Percentiles rank a stretch among this genome's conserved stretches.
Conservation (phyloP, 441 rosid species). For the Melastoma candidum region DNA sequence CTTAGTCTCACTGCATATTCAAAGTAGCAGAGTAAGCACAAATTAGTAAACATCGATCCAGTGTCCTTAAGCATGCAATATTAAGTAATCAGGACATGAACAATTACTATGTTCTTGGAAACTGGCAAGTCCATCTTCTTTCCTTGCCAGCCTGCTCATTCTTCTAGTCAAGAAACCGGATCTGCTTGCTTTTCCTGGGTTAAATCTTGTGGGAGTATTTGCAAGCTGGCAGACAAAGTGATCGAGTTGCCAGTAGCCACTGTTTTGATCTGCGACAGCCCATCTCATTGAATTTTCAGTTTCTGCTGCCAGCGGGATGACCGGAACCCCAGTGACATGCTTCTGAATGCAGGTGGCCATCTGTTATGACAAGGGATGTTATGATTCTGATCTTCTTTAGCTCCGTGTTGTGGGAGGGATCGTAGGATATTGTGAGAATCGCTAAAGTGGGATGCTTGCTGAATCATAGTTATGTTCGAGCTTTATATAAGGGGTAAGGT, state of each 20-base stretch:
- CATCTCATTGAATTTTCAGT: too few relatives aligned
- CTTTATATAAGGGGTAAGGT: conserved; percentile 7
- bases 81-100: background rate
- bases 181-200: background rate
- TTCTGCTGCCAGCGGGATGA: background rate
- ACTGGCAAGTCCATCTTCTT: conserved; percentile 9
- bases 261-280: background rate
- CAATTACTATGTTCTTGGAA: conserved; percentile 17
- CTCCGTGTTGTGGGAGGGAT: background rate
- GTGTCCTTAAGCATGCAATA: background rate
- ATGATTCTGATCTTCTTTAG: background rate
- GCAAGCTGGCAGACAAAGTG: background rate
- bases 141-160: conserved; percentile 8
- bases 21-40: background rate
- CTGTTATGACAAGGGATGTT: background rate
- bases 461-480: conserved; percentile 4
- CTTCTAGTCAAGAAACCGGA: conserved; percentile 6
- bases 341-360: background rate
- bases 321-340: background rate
- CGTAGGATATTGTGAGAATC: too few relatives aligned
- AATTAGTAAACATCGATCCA: background rate
- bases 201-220: conserved; percentile 1
- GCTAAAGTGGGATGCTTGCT: background rate
- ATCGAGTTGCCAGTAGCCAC: background rate
- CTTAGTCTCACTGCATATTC: conserved; percentile 14